phyloP scores from a whole-genome alignment of 495 filamentous ascomycete genomes.

The Talaromyces ruber region DNA sequence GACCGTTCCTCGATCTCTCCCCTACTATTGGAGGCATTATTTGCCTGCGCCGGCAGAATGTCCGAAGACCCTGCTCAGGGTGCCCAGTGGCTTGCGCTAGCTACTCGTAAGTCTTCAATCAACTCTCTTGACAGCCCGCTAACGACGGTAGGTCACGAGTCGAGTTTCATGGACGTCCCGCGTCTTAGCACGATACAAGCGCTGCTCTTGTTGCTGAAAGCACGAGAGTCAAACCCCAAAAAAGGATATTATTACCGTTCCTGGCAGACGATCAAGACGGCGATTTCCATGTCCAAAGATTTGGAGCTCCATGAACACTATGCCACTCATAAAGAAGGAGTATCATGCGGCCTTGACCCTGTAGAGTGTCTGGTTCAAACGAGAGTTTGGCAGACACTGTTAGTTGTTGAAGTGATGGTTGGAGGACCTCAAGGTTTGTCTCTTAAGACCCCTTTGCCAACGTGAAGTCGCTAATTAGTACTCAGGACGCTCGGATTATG shows the following conservation, averaged over 20 bases:
- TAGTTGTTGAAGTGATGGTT: conserved; percentile 86
- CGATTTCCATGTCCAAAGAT: conserved; percentile 89
- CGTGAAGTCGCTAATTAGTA: not conserved
- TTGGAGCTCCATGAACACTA: conserved; percentile 85
- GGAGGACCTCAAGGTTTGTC: conserved; percentile 80
- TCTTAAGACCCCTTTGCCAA: not conserved
- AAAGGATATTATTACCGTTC: conserved; percentile 95
- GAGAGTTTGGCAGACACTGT: conserved; percentile 84
- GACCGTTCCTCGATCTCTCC: conserved; percentile 84
- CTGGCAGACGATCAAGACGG: conserved; percentile 93
- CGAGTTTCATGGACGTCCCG: conserved; percentile 93
- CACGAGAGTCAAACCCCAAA: conserved; percentile 82
- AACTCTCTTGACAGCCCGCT: not conserved
- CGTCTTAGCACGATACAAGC: conserved; percentile 92
- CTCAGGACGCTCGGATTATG: conserved; percentile 72
- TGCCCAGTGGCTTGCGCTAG: conserved; percentile 89
- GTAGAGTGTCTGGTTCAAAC: conserved; percentile 78
- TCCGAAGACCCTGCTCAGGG: conserved; percentile 77
- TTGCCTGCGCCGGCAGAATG: conserved; percentile 80
- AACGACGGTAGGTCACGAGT: conserved; percentile 64
- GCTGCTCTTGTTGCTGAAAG: conserved; percentile 80
- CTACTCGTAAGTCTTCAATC: conserved; percentile 57
- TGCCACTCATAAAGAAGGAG: conserved; percentile 62
- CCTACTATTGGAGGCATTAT: conserved; percentile 87
- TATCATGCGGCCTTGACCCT: conserved; percentile 55